These are phyloP conservation scores for Nakaseomyces delphensis DNA, from an alignment of 1,139 yeast genomes.

Conservation along the genomic window DNA sequence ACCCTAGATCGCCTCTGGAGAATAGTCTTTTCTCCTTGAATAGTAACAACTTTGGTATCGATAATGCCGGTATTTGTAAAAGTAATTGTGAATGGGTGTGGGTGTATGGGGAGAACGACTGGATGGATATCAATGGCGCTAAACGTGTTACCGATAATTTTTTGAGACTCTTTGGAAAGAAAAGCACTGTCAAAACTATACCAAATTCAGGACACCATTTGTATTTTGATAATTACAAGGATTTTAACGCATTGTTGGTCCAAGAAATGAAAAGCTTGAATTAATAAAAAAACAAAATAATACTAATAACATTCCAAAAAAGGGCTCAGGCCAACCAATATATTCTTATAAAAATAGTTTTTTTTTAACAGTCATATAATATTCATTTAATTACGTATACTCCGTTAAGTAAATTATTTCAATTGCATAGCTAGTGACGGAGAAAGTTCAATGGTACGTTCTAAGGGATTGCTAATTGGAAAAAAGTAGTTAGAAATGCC, in stretches of 20 bases:
- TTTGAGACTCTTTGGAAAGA: constrained; percentile 32
- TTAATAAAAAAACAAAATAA: neutral
- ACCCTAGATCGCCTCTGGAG: constrained; percentile 55
- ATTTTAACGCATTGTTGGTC: constrained; percentile 43
- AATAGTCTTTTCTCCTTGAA: constrained; percentile 38
- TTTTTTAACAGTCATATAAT: no score
- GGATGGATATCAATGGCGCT: constrained; percentile 67
- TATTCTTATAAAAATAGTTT: neutral
- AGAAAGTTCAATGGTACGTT: neutral
- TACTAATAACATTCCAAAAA: neutral
- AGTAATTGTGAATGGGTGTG: constrained; percentile 49
- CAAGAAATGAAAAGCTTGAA: constrained; percentile 36
- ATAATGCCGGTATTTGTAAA: constrained; percentile 9
- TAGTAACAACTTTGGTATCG: neutral
- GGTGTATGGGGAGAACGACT: constrained; percentile 68
- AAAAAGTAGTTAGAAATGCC: neutral
- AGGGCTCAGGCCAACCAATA: no score
- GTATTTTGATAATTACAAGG: constrained; percentile 47
- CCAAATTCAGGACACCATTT: constrained; percentile 62
- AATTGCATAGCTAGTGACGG: no score
- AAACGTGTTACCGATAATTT: constrained; percentile 21
- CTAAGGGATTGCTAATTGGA: neutral
- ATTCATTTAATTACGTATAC: no score
- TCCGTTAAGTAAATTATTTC: no score
- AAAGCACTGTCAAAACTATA: constrained; percentile 37